Percentiles rank a stretch among this genome's conserved stretches.
Conservation (phyloP, 2,329 filamentous ascomycete genomes). For the Alternaria arbusti region DNA sequence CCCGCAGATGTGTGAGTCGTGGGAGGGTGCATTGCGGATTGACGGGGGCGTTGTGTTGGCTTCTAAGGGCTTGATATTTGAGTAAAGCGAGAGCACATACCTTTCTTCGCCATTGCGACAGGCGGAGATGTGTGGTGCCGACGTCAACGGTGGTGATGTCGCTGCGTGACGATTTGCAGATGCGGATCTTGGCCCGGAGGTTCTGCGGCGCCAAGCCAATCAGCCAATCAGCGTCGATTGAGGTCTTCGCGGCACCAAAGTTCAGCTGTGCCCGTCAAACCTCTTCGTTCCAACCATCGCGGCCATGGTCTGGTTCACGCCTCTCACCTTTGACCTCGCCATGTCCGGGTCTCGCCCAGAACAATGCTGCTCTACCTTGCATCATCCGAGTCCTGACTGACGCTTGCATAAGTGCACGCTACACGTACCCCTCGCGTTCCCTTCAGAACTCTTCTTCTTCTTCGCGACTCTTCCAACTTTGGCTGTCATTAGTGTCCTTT, state of each 20-base stretch:
- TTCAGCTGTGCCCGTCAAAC: neutral
- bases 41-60: neutral
- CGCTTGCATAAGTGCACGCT: neutral
- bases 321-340: neutral
- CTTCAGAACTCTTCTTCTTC: neutral
- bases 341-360: accelerated
- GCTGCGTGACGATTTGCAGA: conserved; percentile 28
- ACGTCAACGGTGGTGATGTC: conserved; percentile 18
- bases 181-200: conserved; percentile 20
- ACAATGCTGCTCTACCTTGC: no score
- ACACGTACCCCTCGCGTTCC: neutral
- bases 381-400: no score
- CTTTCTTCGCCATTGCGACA: conserved; percentile 46
- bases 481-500: no score
- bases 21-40: neutral
- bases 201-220: conserved; percentile 18
- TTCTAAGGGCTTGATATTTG: no score
- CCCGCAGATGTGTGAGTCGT: neutral
- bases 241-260: conserved; percentile 6
- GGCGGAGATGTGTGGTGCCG: conserved; percentile 12
- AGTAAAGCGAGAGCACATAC: conserved; percentile 17
- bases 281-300: neutral
- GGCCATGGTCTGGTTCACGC: neutral
- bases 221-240: conserved; percentile 27
- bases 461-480: neutral